phyloP scores from a whole-genome alignment of 495 filamentous ascomycete species.

The Tuber microsphaerosporum region DNA sequence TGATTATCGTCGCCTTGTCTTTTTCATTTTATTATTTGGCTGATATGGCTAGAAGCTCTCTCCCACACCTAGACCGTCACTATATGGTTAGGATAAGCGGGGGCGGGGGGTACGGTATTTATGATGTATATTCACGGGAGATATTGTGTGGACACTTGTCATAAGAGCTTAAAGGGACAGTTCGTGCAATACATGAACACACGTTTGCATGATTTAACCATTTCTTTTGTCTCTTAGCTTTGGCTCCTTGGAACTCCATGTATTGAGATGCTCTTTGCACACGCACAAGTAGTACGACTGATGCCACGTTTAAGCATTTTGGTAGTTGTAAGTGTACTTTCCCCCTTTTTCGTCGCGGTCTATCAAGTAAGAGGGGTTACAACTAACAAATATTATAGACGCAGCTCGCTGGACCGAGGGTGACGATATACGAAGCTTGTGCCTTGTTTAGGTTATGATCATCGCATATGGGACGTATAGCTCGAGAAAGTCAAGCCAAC shows the following conservation, averaged over 20 bases:
- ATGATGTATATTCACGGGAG: neutral
- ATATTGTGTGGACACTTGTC: neutral
- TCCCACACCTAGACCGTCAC: neutral
- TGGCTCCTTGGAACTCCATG: neutral
- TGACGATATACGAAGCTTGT: neutral
- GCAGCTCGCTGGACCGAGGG: neutral
- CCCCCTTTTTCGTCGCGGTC: neutral
- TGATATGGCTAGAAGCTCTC: neutral
- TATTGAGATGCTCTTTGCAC: neutral
- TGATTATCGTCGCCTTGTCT: neutral
- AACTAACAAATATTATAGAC: neutral
- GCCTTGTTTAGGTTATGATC: neutral
- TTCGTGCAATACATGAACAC: neutral
- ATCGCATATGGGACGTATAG: neutral
- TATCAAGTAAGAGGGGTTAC: neutral
- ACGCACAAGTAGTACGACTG: neutral
- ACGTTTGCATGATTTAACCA: neutral
- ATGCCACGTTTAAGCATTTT: neutral
- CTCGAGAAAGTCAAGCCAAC: neutral
- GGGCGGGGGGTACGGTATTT: neutral
- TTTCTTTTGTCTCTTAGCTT: neutral
- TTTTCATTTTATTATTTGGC: neutral
- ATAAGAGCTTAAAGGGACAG: neutral
- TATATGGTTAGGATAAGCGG: neutral
- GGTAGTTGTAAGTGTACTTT: conserved; percentile 3